These are phyloP conservation scores for Neonectria ditissima DNA, from an alignment of 2,329 filamentous ascomycete species.

Conservation along the genomic window DNA sequence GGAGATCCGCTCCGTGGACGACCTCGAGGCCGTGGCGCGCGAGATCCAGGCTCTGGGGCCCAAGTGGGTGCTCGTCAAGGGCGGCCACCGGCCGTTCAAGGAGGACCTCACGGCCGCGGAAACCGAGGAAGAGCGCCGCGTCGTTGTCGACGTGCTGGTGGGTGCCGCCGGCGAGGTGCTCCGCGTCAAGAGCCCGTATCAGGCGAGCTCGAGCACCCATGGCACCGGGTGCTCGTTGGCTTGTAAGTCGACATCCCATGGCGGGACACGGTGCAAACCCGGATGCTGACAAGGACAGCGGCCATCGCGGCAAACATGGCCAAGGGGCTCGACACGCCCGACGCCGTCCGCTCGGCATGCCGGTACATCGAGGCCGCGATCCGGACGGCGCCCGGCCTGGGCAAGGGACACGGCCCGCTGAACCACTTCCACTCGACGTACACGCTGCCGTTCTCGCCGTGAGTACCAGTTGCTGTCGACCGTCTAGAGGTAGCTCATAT, in stretches of 20 bases:
- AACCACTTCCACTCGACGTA: slow-evolving; percentile 83
- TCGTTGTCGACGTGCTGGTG: slow-evolving; percentile 83
- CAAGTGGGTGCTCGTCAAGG: slow-evolving; percentile 87
- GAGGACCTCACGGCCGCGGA: slow-evolving; percentile 70
- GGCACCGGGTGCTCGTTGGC: slow-evolving; percentile 95
- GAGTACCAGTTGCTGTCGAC: slow-evolving; percentile 36
- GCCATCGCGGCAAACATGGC: slow-evolving; percentile 81
- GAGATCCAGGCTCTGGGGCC: slow-evolving; percentile 77
- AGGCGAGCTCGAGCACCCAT: slow-evolving; percentile 84
- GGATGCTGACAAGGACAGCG: slow-evolving; percentile 55
- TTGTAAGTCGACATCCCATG: slow-evolving; percentile 64
- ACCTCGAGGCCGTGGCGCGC: slow-evolving; percentile 76
- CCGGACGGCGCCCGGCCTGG: slow-evolving; percentile 70
- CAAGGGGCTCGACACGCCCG: slow-evolving; percentile 65
- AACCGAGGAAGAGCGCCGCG: slow-evolving; percentile 67
- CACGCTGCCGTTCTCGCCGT: slow-evolving; percentile 75
- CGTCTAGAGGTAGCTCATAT: background rate
- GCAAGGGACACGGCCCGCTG: slow-evolving; percentile 77
- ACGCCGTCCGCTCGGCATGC: slow-evolving; percentile 75
- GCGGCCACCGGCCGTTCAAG: slow-evolving; percentile 86
- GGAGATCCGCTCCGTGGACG: slow-evolving; percentile 67
- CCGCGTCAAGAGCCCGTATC: slow-evolving; percentile 77
- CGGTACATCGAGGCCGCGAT: slow-evolving; percentile 80
- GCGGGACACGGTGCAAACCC: background rate
- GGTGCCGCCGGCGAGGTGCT: slow-evolving; percentile 67